Conservation (phyloP, 345 rosid genomes). For the Syzygium oleosum region DNA sequence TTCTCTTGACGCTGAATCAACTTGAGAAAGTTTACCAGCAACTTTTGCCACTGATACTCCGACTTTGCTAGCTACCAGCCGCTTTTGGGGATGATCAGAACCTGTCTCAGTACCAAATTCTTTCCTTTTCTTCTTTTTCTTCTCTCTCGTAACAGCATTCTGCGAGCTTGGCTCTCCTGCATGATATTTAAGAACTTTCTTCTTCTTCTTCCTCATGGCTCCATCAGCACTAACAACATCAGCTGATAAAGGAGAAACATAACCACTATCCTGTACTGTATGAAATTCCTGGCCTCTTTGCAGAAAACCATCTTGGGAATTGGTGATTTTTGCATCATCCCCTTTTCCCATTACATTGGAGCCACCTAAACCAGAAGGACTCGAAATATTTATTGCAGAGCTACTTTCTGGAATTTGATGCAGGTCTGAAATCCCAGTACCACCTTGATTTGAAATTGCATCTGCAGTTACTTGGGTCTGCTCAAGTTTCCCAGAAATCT, state of each 20-base stretch:
- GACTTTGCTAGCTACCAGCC: slow-evolving; percentile 31
- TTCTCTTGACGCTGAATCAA: slow-evolving; percentile 20
- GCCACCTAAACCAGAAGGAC: not conserved
- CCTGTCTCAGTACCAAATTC: slow-evolving; percentile 22
- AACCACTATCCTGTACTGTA: slow-evolving; percentile 18
- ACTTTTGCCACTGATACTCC: slow-evolving; percentile 9
- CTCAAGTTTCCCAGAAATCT: slow-evolving; percentile 26
- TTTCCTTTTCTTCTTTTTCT: slow-evolving; percentile 62
- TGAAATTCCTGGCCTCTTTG: slow-evolving; percentile 20
- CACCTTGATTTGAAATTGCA: slow-evolving; percentile 23
- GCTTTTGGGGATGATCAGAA: slow-evolving; percentile 40
- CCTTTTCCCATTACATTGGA: slow-evolving; percentile 16
- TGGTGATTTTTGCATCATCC: slow-evolving; percentile 9
- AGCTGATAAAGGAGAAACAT: slow-evolving; percentile 17
- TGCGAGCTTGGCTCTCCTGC: slow-evolving; percentile 29
- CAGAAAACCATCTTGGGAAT: slow-evolving; percentile 25
- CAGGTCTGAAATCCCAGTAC: slow-evolving; percentile 8
- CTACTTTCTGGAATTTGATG: slow-evolving; percentile 12
- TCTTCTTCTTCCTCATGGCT: slow-evolving; percentile 56
- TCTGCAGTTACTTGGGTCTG: slow-evolving; percentile 22
- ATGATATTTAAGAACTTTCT: slow-evolving; percentile 42
- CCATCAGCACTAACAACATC: slow-evolving; percentile 24
- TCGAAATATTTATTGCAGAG: not conserved
- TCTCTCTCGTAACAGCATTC: slow-evolving; percentile 10
- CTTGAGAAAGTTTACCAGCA: slow-evolving; percentile 24